These are phyloP conservation scores for Fusarium newnesense DNA, from an alignment of 2,329 filamentous ascomycete genomes.

Conservation along the genomic window DNA sequence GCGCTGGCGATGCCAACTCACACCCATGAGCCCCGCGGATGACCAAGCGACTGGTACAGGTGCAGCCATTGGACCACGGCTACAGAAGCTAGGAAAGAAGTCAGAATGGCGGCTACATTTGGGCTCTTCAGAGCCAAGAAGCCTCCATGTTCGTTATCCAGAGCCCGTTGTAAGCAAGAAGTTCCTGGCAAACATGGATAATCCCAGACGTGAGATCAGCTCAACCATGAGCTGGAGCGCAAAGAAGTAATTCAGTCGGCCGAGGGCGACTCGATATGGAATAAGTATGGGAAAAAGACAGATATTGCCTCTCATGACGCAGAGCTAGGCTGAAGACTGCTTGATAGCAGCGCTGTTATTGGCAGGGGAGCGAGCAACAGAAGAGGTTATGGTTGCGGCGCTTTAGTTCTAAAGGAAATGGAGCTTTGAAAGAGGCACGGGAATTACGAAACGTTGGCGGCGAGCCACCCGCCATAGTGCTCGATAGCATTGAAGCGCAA, in stretches of 20 bases:
- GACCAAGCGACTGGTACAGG: slow-evolving; percentile 22
- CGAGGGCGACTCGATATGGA: not conserved
- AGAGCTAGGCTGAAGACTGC: slow-evolving; percentile 15
- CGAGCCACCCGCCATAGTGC: slow-evolving; percentile 14
- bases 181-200: slow-evolving; percentile 24
- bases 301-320: slow-evolving; percentile 10
- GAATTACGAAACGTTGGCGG: slow-evolving; percentile 32
- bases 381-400: slow-evolving; percentile 7
- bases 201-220: slow-evolving; percentile 20
- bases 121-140: slow-evolving; percentile 4
- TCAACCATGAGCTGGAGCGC: slow-evolving; percentile 8
- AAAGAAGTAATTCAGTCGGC: slow-evolving; percentile 17
- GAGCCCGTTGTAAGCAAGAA: not conserved
- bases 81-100: not conserved
- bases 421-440: not conserved
- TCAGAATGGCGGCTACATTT: slow-evolving; percentile 25
- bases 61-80: slow-evolving; percentile 27
- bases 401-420: not conserved
- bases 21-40: slow-evolving; percentile 22
- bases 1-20: slow-evolving; percentile 46
- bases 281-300: not conserved
- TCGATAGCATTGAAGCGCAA: not conserved
- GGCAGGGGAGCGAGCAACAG: slow-evolving; percentile 18
- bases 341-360: slow-evolving; percentile 31
- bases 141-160: slow-evolving; percentile 5